Evolutionary conservation across 2,329 filamentous ascomycete genomes (phyloP).

Genomic region (Botryosphaeria agaves): DNA sequence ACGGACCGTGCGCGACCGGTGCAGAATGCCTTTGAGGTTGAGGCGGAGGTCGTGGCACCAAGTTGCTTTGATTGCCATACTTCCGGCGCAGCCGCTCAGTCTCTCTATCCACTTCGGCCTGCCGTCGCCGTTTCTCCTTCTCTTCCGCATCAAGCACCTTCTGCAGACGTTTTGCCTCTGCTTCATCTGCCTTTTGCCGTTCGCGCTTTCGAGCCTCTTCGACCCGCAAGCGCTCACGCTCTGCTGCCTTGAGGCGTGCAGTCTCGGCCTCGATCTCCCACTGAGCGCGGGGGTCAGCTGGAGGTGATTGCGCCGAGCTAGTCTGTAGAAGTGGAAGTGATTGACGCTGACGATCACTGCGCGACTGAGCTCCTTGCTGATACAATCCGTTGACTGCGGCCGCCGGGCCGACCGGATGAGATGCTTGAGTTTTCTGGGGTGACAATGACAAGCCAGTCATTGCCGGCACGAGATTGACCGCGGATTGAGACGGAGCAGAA

Average conservation of each 20-base stretch:
- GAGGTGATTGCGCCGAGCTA: conserved; percentile 14
- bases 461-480: neutral
- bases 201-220: conserved; percentile 38
- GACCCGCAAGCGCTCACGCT: conserved; percentile 13
- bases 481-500: neutral
- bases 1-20: neutral
- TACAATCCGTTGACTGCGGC: conserved; percentile 1
- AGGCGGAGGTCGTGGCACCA: conserved; percentile 5
- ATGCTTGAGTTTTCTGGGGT: neutral
- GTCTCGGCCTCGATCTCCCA: conserved; percentile 35
- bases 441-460: neutral
- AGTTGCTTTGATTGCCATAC: conserved; percentile 25
- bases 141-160: conserved; percentile 52
- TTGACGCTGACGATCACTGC: conserved; percentile 5
- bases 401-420: too few relatives aligned
- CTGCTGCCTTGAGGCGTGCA: conserved; percentile 26
- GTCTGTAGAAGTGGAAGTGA: conserved; percentile 12
- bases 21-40: conserved; percentile 3
- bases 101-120: conserved; percentile 48
- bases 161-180: conserved; percentile 40
- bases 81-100: conserved; percentile 53
- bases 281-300: conserved; percentile 32
- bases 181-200: conserved; percentile 39
- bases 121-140: conserved; percentile 35
- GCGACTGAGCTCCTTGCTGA: neutral